Base-by-base conservation (phyloP, 2,329 filamentous ascomycete species). In the Sclerotinia spermophila region DNA sequence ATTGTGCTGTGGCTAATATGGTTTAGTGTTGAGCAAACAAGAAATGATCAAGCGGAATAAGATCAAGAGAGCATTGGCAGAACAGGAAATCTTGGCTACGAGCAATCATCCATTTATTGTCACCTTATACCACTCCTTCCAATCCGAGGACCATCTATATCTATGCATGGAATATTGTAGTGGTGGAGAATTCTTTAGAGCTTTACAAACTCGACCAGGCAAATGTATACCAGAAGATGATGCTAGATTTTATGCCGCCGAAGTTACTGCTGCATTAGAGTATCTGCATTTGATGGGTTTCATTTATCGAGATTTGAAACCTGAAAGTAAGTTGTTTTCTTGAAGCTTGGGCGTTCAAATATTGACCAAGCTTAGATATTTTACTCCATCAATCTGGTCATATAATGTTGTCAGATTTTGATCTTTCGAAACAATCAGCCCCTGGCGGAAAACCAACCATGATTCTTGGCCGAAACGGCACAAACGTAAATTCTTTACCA, bases 21-120 rank as follows among this genome's bases (percentile, higher is more conserved):
- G 67, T 68, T 24, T 79, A 98, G 96, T 99, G 8, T 81, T 99
- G 81, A 98, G 94, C 86, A 99, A 99, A 83, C 97, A 98, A 85
- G 96, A 99, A 82, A 99, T 99, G 96, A 99, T 99, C 82, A 99
- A 99, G 85, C 92, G 96, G 71, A 99, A 99, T 86, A 99, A 99
- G 87, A 99, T 99, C 84, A 99, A 99, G 87, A 90, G 96, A 79
- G 96, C 96, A 21, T 86, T 99, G 76, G 96, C 96, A 51, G 96
- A 99, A 82, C 96, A 98, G 80, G 96, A 99, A 81, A 99, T 99
- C 75, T 85, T 99, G 68, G 96, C 96, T 13, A 99, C 96, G 56
- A 98, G 95, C 85, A 99, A 99, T 77, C 96, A 99, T 78, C 96
- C 96, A 0, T 99, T 99, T 81, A 99, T 99, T 79, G 96, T 99